phyloP scores from a whole-genome alignment of 768 basidiomycete genomes.

The Paxillus involutus region DNA sequence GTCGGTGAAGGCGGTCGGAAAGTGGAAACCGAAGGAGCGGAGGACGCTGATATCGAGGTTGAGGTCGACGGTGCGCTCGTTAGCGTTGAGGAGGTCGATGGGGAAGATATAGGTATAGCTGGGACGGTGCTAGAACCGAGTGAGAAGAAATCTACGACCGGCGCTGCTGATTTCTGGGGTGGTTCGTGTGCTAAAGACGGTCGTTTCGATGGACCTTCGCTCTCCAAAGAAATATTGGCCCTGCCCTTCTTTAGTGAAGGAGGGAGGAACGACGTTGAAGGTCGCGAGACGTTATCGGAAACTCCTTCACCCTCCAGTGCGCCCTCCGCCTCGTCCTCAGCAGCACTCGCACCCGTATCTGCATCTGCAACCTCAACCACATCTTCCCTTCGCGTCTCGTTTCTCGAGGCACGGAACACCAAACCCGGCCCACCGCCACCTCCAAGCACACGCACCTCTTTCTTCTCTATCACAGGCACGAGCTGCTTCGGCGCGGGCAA shows the following conservation, averaged over 20 bases:
- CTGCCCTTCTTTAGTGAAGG: conserved; percentile 58
- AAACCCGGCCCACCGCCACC: conserved; percentile 60
- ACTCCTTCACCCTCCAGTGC: conserved; percentile 1
- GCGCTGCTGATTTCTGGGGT: conserved; percentile 22
- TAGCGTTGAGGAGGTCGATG: not conserved
- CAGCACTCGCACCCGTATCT: conserved; percentile 10
- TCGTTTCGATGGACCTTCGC: conserved; percentile 18
- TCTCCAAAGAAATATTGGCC: conserved; percentile 52
- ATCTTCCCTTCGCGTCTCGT: conserved; percentile 7
- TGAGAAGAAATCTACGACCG: conserved; percentile 67
- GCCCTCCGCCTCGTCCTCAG: conserved; percentile 16
- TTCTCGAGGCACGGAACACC: conserved; percentile 47
- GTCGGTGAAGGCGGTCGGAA: conserved; percentile 76
- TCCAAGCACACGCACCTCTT: conserved; percentile 59
- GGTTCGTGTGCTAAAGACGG: conserved; percentile 8
- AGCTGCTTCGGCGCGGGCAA: conserved; percentile 70
- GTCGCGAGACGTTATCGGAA: not conserved
- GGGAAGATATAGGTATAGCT: conserved; percentile 6
- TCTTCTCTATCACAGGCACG: conserved; percentile 34
- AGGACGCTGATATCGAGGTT: conserved; percentile 54
- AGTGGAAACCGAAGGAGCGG: conserved; percentile 68
- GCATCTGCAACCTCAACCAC: conserved; percentile 25
- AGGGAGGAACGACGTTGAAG: conserved; percentile 55
- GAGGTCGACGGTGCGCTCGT: conserved; percentile 60
- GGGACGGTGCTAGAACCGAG: conserved; percentile 39